Evolutionary conservation across 371 early-diverging fungal genomes (phyloP), one percentile per base, ranked within the genome.

Genomic region (Syncephalastrum monosporum): DNA sequence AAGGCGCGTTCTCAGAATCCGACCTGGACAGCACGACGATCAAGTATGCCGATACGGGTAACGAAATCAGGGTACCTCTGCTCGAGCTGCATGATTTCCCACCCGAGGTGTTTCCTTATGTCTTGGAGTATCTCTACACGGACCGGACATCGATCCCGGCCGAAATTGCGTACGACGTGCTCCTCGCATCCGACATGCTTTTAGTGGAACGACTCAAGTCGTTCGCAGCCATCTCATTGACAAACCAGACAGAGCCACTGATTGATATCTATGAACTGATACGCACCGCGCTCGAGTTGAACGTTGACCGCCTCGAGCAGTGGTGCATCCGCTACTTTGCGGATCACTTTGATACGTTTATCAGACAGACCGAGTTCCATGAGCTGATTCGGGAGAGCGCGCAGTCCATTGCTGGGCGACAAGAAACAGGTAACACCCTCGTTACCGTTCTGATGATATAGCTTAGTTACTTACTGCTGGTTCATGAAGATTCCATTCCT

Each of bases 251-350:
- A 4, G 52, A 67, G 17, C 74, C 74, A 10, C 21, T 60, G 1
- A 53, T 67, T 4, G 63, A 69, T 54, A 64, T 73, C 13, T 73
- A 67, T 29, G 60, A 67, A 1, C 52, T 73, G 13, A 63, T 64
- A 6, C 58, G 63, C 13, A 68, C 65, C 0, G 65, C 70, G 1
- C 52, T 69, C 12, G 61, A 62, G 3, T 29, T 73, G 8, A 62
- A 69, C 53, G 65, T 73, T 10, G 74, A 73, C 16, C 52, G 74
- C 14, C 17, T 73, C 16, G 74, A 73, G 27, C 65, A 73, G 33
- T 73, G 68, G 63, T 73, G 74, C 49, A 65, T 59, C 4, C 56
- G 62, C n/a, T 73, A 70, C 38, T 65, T 73, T 59, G 69, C 74
- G 1, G 61, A 61, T 38, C 63, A 70, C 47, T 45, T 73, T 15